phyloP scores from a whole-genome alignment of 306 rosid genomes.

The Quercus aquifolioides region DNA sequence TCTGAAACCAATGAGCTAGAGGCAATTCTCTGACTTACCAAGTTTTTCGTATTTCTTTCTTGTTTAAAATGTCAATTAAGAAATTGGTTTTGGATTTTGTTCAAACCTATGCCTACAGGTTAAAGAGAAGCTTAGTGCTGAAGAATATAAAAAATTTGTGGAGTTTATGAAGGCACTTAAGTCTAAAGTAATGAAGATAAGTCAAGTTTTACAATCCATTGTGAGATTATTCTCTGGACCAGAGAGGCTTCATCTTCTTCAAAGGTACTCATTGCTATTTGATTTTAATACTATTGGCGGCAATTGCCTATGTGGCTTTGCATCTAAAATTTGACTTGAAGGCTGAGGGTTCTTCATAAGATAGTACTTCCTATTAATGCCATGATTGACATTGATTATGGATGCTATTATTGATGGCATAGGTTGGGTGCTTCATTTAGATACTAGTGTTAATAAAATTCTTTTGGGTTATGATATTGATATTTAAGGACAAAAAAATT shows the following conservation, averaged over 20 bases:
- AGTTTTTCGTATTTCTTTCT: neutral
- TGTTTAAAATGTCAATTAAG: conserved; percentile 2
- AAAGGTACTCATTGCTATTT: conserved; percentile 39
- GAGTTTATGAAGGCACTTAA: conserved; percentile 83
- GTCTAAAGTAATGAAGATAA: conserved; percentile 74
- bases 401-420: conserved; percentile 3
- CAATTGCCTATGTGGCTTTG: neutral
- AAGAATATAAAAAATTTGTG: conserved; percentile 76
- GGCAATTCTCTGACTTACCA: neutral
- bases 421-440: neutral
- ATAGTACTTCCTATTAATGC: neutral
- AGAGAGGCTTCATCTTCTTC: conserved; percentile 69
- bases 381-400: neutral
- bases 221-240: conserved; percentile 70
- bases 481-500: neutral
- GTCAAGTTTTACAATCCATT: conserved; percentile 72
- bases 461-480: neutral
- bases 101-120: conserved; percentile 51
- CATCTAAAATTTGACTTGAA: neutral
- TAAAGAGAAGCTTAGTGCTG: conserved; percentile 62
- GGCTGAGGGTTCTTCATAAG: neutral
- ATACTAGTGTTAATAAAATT: conserved; percentile 1
- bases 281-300: neutral
- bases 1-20: neutral
- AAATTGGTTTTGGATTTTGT: conserved; percentile 17